A percentile compares a stretch with the other conserved stretches of the same genome.
Conservation (phyloP, 768 basidiomycete species). For the Russula compacta region DNA sequence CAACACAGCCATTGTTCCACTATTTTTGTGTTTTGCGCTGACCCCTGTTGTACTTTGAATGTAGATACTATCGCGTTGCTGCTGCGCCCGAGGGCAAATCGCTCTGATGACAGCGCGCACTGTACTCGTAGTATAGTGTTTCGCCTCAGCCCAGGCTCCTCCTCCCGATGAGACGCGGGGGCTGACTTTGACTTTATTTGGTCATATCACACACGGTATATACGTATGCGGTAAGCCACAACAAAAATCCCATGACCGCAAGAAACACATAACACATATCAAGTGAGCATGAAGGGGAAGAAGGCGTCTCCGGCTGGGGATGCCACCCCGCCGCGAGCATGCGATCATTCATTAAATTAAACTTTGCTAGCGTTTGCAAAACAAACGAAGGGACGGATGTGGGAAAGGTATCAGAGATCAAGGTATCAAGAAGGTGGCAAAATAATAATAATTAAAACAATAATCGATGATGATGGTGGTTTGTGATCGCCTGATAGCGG, state of each 20-base stretch:
- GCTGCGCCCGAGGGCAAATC: not conserved
- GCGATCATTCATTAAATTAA: conserved; percentile 1
- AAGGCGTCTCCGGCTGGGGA: not conserved
- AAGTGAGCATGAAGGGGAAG: not conserved
- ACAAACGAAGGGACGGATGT: conserved; percentile 11
- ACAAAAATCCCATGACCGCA: not conserved
- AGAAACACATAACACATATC: not conserved
- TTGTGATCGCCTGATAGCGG: not conserved
- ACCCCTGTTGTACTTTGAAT: not conserved
- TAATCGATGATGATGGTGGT: not conserved
- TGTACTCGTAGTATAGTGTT: not conserved
- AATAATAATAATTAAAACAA: not conserved
- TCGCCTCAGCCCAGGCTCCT: too few species aligned
- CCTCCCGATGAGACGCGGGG: not conserved
- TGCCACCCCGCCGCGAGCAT: not conserved
- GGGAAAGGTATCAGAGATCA: not conserved
- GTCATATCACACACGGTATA: not conserved
- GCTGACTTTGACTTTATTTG: not conserved
- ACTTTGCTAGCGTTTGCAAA: not conserved
- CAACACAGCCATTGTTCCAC: not conserved
- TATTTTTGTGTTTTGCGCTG: not conserved
- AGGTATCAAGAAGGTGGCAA: too few species aligned
- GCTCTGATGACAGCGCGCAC: not conserved
- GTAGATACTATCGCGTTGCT: not conserved
- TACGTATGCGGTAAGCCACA: not conserved